Conservation (phyloP, 2,329 filamentous ascomycete species). For the Ascocoryne sarcoides region DNA sequence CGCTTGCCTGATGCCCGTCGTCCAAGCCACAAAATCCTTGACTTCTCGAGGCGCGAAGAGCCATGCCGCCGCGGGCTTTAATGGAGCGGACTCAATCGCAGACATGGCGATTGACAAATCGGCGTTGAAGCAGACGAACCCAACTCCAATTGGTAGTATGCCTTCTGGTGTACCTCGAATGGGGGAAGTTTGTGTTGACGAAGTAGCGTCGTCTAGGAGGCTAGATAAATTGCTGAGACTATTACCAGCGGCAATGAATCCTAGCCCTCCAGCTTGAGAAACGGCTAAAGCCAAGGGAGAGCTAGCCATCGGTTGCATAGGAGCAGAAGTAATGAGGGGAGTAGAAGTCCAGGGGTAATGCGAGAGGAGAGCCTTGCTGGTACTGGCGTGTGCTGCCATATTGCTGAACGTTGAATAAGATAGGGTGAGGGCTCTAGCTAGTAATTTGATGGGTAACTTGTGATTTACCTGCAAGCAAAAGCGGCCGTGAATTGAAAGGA, state of each 20-base stretch:
- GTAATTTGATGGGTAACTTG: too few species aligned
- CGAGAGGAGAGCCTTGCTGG: constrained; percentile 18
- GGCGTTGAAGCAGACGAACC: constrained; percentile 38
- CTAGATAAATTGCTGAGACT: constrained; percentile 19
- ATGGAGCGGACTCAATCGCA: constrained; percentile 25
- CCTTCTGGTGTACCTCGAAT: constrained; percentile 6
- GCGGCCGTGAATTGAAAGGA: too few species aligned
- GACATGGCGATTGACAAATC: constrained; percentile 28
- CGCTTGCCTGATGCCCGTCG: constrained; percentile 20
- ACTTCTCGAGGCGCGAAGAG: constrained; percentile 35
- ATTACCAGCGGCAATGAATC: constrained; percentile 36
- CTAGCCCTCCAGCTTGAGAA: constrained; percentile 43
- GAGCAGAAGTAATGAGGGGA: constrained; percentile 53
- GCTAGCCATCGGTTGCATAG: constrained; percentile 58
- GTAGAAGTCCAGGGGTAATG: constrained; percentile 49
- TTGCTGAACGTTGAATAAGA: too few species aligned
- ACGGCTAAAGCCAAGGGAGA: constrained; percentile 50
- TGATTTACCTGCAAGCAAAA: too few species aligned
- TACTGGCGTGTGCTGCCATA: constrained; percentile 1
- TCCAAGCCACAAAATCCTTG: constrained; percentile 25
- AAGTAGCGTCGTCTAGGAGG: constrained; percentile 23
- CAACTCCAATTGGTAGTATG: constrained; percentile 37
- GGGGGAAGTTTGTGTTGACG: constrained; percentile 8
- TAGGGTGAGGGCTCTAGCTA: too few species aligned
- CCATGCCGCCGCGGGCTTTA: constrained; percentile 35